phyloP scores from a whole-genome alignment of 1,284 basidiomycete species.

The Ustilago lituana region DNA sequence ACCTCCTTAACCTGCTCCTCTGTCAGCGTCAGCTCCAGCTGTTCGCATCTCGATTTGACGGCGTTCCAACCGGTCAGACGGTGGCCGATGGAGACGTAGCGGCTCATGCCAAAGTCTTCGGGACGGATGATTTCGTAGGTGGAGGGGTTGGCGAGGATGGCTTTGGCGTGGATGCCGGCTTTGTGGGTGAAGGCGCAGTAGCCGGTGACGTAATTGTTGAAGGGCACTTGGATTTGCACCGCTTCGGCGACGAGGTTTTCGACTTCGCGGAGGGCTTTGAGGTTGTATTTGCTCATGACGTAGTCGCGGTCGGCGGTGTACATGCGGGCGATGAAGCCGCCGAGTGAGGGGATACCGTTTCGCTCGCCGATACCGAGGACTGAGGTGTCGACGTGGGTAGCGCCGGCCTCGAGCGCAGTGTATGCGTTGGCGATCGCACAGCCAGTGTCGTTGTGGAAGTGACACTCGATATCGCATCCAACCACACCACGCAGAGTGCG shows the following conservation, averaged over 20 bases:
- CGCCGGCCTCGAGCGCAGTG: conserved; percentile 96
- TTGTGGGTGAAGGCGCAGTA: conserved; percentile 99
- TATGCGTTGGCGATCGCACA: conserved; percentile 98
- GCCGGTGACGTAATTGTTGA: conserved; percentile 87
- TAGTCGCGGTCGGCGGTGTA: conserved; percentile 87
- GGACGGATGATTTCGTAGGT: conserved; percentile 75
- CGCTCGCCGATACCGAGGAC: conserved; percentile 97
- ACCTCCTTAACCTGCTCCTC: conserved; percentile 92
- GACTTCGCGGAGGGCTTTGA: conserved; percentile 94
- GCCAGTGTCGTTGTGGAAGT: conserved; percentile 97
- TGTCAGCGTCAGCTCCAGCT: conserved; percentile 85
- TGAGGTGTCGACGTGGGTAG: conserved; percentile 91
- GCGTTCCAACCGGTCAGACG: conserved; percentile 98
- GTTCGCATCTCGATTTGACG: conserved; percentile 98
- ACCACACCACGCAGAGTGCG: conserved; percentile 90
- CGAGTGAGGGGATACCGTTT: conserved; percentile 97
- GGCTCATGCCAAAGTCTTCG: conserved; percentile 95
- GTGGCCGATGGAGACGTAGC: conserved; percentile 98
- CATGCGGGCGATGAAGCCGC: conserved; percentile 95
- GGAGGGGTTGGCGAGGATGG: conserved; percentile 98
- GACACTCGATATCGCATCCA: conserved; percentile 86
- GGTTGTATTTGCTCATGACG: conserved; percentile 99
- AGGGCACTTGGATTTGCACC: conserved; percentile 96
- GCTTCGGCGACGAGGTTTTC: conserved; percentile 99
- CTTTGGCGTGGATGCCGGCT: conserved; percentile 99